These are phyloP conservation scores for Sarocladium brachiariae DNA, from an alignment of 2,329 filamentous ascomycete genomes.

Conservation along the genomic window DNA sequence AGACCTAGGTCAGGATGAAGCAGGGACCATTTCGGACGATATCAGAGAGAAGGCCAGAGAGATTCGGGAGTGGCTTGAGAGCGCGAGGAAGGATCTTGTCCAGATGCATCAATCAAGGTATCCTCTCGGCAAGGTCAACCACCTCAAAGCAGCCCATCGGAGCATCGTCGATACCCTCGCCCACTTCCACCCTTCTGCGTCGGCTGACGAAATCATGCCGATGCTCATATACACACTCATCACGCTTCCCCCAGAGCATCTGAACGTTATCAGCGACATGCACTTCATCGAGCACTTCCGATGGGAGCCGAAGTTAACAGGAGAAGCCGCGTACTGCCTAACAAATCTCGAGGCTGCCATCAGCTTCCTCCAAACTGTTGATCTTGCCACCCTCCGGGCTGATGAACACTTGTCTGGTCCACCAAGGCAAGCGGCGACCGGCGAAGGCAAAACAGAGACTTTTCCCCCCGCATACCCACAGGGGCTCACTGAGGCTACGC, in stretches of 20 bases:
- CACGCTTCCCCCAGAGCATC: conserved; percentile 75
- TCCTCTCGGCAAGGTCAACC: conserved; percentile 83
- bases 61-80: conserved; percentile 64
- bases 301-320: conserved; percentile 77
- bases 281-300: conserved; percentile 91
- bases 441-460: conserved; percentile 44
- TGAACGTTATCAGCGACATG: conserved; percentile 90
- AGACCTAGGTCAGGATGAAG: conserved; percentile 52
- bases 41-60: conserved; percentile 56
- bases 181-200: conserved; percentile 68
- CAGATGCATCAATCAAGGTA: conserved; percentile 83
- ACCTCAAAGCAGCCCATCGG: conserved; percentile 83
- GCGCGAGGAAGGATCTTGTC: conserved; percentile 61
- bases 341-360: conserved; percentile 95
- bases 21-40: conserved; percentile 49
- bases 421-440: conserved; percentile 45
- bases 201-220: conserved; percentile 93
- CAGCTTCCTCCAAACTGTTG: conserved; percentile 90
- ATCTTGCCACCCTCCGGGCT: conserved; percentile 77
- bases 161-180: conserved; percentile 82
- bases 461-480: conserved; percentile 52
- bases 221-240: conserved; percentile 96
- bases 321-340: conserved; percentile 91
- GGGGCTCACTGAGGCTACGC: conserved; percentile 29
- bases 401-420: conserved; percentile 69